Evolutionary conservation across 2,329 filamentous ascomycete species (phyloP).

Genomic region (Parafenestella ontariensis): DNA sequence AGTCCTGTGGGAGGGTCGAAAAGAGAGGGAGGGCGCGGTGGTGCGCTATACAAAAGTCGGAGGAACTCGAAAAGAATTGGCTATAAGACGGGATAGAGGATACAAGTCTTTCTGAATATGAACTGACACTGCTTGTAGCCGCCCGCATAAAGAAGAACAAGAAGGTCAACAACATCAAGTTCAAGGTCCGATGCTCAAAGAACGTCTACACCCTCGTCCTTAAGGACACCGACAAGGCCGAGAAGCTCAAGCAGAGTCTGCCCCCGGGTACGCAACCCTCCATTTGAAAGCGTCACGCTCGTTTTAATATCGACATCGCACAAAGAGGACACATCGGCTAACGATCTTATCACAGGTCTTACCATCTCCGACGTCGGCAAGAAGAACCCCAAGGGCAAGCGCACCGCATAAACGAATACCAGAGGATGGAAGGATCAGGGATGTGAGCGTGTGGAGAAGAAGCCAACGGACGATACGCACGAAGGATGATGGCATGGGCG

Average conservation of each 20-base stretch:
- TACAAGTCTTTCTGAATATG: too few species aligned
- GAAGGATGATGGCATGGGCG: slow-evolving; percentile 33
- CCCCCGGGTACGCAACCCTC: slow-evolving; percentile 79
- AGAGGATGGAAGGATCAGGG: slow-evolving; percentile 7
- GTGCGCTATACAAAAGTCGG: not conserved
- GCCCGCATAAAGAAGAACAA: slow-evolving; percentile 82
- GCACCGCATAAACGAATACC: slow-evolving; percentile 38
- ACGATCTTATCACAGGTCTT: slow-evolving; percentile 54
- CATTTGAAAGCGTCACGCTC: not conserved
- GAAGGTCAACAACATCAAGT: slow-evolving; percentile 93
- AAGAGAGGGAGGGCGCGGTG: not conserved
- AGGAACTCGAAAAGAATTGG: not conserved
- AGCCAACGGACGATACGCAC: slow-evolving; percentile 15
- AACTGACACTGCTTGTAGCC: slow-evolving; percentile 46
- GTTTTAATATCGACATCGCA: not conserved
- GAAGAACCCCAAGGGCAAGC: slow-evolving; percentile 68
- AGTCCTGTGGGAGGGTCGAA: not conserved
- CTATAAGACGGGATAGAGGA: too few species aligned
- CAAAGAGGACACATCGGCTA: slow-evolving; percentile 5
- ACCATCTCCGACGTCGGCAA: slow-evolving; percentile 67
- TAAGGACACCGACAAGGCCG: slow-evolving; percentile 98
- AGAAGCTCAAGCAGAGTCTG: slow-evolving; percentile 99
- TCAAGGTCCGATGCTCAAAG: slow-evolving; percentile 99
- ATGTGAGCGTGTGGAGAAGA: slow-evolving; percentile 13
- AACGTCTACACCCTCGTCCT: slow-evolving; percentile 98